Evolutionary conservation across 1,284 basidiomycete species (phyloP).

Genomic region (Cutaneotrichosporon sp.): DNA sequence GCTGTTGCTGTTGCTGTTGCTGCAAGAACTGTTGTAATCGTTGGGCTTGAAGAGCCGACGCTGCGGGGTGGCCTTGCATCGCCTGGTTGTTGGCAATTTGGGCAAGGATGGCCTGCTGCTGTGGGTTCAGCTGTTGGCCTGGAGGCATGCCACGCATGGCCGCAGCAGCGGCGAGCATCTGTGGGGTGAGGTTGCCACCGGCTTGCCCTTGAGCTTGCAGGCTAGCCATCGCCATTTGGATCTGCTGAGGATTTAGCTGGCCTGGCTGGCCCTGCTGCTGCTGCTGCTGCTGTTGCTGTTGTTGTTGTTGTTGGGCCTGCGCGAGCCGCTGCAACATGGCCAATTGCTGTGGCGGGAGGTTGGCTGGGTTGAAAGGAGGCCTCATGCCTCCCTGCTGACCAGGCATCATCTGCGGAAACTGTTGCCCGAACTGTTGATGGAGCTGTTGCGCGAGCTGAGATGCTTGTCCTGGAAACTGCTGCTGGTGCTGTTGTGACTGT

Average conservation of each 20-base stretch:
- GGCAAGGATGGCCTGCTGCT: constrained; percentile 16
- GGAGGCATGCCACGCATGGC: constrained; percentile 22
- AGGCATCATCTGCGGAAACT: constrained; percentile 13
- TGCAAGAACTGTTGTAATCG: constrained; percentile 26
- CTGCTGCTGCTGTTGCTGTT: constrained; percentile 9
- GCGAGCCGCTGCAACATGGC: constrained; percentile 36
- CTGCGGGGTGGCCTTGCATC: constrained; percentile 6
- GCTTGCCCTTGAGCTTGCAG: constrained; percentile 19
- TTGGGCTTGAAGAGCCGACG: constrained; percentile 20
- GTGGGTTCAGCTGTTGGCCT: constrained; percentile 20
- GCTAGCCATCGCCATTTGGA: constrained; percentile 37
- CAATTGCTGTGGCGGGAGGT: constrained; percentile 34
- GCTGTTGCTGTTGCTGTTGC: constrained; percentile 39
- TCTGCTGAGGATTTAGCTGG: constrained; percentile 34
- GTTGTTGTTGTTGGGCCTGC: constrained; percentile 15
- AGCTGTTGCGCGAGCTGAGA: constrained; percentile 13
- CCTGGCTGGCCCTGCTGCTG: constrained; percentile 1
- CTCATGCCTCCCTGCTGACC: constrained; percentile 12
- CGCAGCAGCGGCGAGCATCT: constrained; percentile 24
- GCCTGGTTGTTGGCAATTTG: constrained; percentile 11
- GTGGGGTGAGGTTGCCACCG: constrained; percentile 18
- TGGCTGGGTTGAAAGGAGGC: constrained; percentile 24
- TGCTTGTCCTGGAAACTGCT: background rate
- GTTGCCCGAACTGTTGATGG: constrained; percentile 21
- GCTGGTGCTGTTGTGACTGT: constrained; percentile 16